Conservation (phyloP, 2,329 filamentous ascomycete genomes). For the Colletotrichum cuscutae region DNA sequence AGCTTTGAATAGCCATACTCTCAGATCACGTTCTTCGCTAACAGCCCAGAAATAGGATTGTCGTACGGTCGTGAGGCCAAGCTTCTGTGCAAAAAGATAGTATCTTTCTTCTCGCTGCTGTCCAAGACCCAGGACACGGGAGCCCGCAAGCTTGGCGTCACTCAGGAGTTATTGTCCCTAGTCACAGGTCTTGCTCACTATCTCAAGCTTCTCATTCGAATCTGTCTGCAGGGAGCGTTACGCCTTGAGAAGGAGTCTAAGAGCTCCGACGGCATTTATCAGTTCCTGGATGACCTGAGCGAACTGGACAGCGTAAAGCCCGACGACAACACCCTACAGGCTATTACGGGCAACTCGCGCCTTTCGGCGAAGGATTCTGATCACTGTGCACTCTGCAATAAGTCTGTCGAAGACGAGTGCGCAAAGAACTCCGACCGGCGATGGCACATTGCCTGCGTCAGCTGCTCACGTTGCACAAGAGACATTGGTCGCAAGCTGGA, state of each 20-base stretch:
- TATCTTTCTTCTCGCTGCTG: slow-evolving; percentile 94
- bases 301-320: slow-evolving; percentile 82
- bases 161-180: slow-evolving; percentile 95
- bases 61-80: slow-evolving; percentile 97
- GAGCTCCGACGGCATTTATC: slow-evolving; percentile 78
- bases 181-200: slow-evolving; percentile 98
- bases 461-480: slow-evolving; percentile 72
- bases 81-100: slow-evolving; percentile 98
- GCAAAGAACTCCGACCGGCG: slow-evolving; percentile 78
- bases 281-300: slow-evolving; percentile 85
- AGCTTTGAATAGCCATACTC: slow-evolving; percentile 39
- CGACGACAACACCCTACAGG: slow-evolving; percentile 75
- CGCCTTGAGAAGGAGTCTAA: slow-evolving; percentile 88
- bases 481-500: slow-evolving; percentile 76
- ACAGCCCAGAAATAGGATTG: slow-evolving; percentile 65
- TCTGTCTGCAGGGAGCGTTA: slow-evolving; percentile 92
- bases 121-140: slow-evolving; percentile 94
- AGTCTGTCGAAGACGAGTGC: slow-evolving; percentile 95
- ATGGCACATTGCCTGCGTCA: slow-evolving; percentile 87
- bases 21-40: slow-evolving; percentile 3
- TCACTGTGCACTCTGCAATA: slow-evolving; percentile 82
- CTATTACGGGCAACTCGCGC: slow-evolving; percentile 71
- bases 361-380: slow-evolving; percentile 83
- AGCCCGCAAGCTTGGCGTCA: slow-evolving; percentile 92
- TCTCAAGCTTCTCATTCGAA: slow-evolving; percentile 95